Evolutionary conservation across 495 filamentous ascomycete genomes (phyloP), one percentile per base, ranked within the genome.

Genomic region (Antarctomyces pellizariae): DNA sequence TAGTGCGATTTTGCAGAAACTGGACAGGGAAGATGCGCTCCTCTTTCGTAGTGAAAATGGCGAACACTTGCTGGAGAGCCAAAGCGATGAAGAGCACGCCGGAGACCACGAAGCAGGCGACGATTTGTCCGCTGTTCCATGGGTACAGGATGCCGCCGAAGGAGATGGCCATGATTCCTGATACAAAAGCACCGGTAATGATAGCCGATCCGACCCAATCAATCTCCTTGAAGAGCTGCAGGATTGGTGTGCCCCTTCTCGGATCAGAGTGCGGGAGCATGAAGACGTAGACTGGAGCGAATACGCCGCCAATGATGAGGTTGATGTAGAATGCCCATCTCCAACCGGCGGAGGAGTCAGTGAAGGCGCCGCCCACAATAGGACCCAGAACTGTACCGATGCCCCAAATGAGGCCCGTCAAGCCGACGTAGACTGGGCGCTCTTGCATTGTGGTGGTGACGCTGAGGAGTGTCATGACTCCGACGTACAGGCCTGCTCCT

Each of bases 301-400:
- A 53, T 3, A 56, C 33, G 3, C 35, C 70, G 7, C 57, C 63
- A 12, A 76, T 44, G 19, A 50, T 41, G 9, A 77, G 53, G 33
- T 75, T 78, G 43, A 82, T 66, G 46, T 75, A 82, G 39, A 79
- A 79, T 13, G 64, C 64, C 70, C 65, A 71, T 5, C 67, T 37
- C 64, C 64, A 72, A 1, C 48, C 56, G 10, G 57, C 56, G n/a
- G 25, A 26, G 22, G 43, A 54, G 26, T 59, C 52, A 12, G 54
- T 49, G 34, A 79, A 76, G 3, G 58, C 60, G 14, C 68, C 71
- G 2, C 71, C 70, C 23, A 76, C 46, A 31, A 73, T 42, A 7
- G 68, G 71, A 3, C 67, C 69, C 0, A 68, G 41, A 0, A 64
- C 50, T 0, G 44, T 54, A 11, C 62, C 62, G 5, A 59, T 12